phyloP scores from a whole-genome alignment of 108 stramenopile species.

The Cylindrotheca closterium region DNA sequence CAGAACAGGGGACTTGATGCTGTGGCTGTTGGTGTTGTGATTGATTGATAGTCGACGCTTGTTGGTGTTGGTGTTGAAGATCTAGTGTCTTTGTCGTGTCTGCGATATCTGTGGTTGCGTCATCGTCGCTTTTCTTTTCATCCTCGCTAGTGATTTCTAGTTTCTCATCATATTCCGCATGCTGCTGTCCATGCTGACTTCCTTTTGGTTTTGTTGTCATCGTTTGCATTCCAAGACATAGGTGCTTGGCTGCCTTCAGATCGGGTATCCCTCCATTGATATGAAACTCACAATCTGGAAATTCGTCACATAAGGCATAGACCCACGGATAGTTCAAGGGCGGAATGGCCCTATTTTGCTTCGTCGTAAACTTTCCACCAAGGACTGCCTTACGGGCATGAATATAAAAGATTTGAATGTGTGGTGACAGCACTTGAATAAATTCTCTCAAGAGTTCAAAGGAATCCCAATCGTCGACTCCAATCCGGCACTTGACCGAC shows the following conservation, averaged over 20 bases:
- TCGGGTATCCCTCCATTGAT: conserved; percentile 66
- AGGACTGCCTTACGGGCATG: conserved; percentile 60
- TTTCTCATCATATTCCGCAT: too few species aligned
- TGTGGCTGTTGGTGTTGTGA: too few species aligned
- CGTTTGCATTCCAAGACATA: conserved; percentile 29
- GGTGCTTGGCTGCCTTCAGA: conserved; percentile 39
- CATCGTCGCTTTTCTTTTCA: neutral
- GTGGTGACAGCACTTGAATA: conserved; percentile 16
- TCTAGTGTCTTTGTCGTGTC: too few species aligned
- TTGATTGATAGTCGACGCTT: too few species aligned
- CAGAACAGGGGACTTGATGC: conserved; percentile 39
- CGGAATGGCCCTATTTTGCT: conserved; percentile 64
- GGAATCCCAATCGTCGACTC: conserved; percentile 53
- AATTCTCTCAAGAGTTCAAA: conserved; percentile 44
- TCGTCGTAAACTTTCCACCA: conserved; percentile 34
- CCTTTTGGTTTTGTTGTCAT: neutral
- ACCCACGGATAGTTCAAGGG: conserved; percentile 64
- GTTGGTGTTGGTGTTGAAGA: too few species aligned
- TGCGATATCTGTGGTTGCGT: too few species aligned
- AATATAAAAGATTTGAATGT: conserved; percentile 38
- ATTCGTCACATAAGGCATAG: conserved; percentile 48
- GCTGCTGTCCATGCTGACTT: neutral
- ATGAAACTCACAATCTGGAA: conserved; percentile 63
- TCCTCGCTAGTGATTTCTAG: too few species aligned
- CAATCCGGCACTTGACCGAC: conserved; percentile 66